phyloP scores from a whole-genome alignment of 441 rosid genomes.

The Gossypium schwendimanii region DNA sequence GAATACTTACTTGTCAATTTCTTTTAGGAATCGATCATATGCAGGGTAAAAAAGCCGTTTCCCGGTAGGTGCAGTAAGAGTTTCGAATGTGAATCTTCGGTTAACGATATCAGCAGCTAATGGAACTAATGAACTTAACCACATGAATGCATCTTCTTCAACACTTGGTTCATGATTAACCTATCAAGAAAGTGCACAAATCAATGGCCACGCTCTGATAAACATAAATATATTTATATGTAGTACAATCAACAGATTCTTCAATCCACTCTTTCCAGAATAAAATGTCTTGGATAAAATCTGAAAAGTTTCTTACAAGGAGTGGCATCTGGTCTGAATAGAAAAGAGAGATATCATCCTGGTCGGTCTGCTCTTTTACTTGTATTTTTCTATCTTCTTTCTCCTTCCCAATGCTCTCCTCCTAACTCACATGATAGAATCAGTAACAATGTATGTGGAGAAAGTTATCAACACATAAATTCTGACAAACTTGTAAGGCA shows the following conservation, averaged over 20 bases:
- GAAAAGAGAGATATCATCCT: slow-evolving; percentile 73
- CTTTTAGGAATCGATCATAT: slow-evolving; percentile 66
- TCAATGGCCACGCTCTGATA: not conserved
- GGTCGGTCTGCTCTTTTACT: slow-evolving; percentile 29
- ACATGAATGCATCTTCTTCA: slow-evolving; percentile 80
- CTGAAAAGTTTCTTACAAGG: slow-evolving; percentile 48
- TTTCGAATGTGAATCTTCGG: slow-evolving; percentile 79
- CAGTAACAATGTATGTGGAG: not conserved
- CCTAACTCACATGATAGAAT: slow-evolving; percentile 8
- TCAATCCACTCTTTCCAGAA: not conserved
- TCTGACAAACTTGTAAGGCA: not conserved
- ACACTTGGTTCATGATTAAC: slow-evolving; percentile 63
- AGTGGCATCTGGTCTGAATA: slow-evolving; percentile 90
- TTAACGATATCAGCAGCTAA: slow-evolving; percentile 60
- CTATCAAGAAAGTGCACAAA: slow-evolving; percentile 28
- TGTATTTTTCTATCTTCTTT: slow-evolving; percentile 49
- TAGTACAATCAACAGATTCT: not conserved
- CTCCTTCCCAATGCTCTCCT: slow-evolving; percentile 60
- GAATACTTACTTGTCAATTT: slow-evolving; percentile 51
- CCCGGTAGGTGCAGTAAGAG: slow-evolving; percentile 68
- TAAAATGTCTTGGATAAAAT: not conserved
- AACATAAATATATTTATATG: not conserved
- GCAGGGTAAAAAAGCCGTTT: slow-evolving; percentile 72
- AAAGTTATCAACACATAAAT: not conserved
- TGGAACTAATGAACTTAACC: slow-evolving; percentile 69